phyloP scores from a whole-genome alignment of 2,329 filamentous ascomycete species.

The Fusarium tricinctum region DNA sequence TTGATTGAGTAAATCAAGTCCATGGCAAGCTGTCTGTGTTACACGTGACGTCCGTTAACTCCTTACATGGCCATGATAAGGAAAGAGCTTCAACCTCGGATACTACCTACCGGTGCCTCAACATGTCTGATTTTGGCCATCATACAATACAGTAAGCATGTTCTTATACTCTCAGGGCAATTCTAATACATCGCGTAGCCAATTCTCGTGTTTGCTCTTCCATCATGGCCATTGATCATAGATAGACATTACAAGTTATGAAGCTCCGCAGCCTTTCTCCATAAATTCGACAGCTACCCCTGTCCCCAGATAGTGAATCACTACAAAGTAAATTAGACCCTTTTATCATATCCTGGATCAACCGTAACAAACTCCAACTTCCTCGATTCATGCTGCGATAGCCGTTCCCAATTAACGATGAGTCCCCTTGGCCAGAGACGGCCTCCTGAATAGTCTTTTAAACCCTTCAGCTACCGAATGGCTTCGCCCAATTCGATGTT shows the following conservation, averaged over 20 bases:
- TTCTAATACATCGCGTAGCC: constrained; percentile 1
- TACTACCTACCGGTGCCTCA: too few species aligned
- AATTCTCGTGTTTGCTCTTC: constrained; percentile 5
- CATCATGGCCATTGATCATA: constrained; percentile 12
- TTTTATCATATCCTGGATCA: neutral
- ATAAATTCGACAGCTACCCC: constrained; percentile 6
- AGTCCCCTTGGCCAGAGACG: constrained; percentile 24
- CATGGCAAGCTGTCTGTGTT: constrained; percentile 28
- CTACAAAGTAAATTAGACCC: neutral
- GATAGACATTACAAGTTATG: constrained; percentile 8
- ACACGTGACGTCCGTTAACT: constrained; percentile 40
- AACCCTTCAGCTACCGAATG: constrained; percentile 56
- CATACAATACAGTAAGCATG: neutral
- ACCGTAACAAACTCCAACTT: neutral
- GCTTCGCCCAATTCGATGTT: constrained; percentile 47
- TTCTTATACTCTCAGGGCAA: neutral
- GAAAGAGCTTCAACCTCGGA: constrained; percentile 1
- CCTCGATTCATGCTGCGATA: neutral
- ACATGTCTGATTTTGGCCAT: neutral
- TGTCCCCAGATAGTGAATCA: neutral
- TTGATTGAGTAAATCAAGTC: constrained; percentile 9
- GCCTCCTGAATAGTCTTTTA: constrained; percentile 58
- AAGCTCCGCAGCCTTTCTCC: constrained; percentile 9
- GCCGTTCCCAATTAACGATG: neutral
- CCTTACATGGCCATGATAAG: constrained; percentile 22